Base-by-base conservation (phyloP, 2,329 filamentous ascomycete species). In the Beauveria brongniartii region DNA sequence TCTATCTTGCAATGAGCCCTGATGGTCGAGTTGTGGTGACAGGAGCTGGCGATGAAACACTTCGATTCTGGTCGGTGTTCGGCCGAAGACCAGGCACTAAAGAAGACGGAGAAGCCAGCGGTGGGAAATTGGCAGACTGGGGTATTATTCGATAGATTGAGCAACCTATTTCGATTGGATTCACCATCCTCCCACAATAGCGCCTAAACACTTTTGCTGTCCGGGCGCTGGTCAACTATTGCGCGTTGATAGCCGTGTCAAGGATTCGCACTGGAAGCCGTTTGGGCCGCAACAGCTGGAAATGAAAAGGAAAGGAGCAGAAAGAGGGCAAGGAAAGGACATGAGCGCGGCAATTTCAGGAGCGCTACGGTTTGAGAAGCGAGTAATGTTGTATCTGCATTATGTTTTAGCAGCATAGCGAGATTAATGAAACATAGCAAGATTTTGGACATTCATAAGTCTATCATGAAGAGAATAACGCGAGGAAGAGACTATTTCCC, bases 21-120 rank as follows among this genome's bases (percentile, higher is more conserved):
- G 93, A 97, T 70, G 94, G 94, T 20, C 86, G 92, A 67, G 90
- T 91, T 3, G 90, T 99, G 22, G 94, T 97, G 14, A 99, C 94
- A 0, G 94, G 94, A 26, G 94, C 94, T 4, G 94, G 94, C 18
- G 94, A 99, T 66, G 94, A 99, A 77, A 99, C 94, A 0, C 75
- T 99, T 55, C 81, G 94, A 48, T 99, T 99, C 76, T 99, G 94
- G 94, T 94, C 94, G 62, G 89, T 94, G 2, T 99, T 99, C 76
- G 91, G 90, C 63, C 88, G 89, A 70, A 88, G 91, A 69, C 86
- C 89, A 30, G 87, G 88, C 28, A 81, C 84, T 63, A 82, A 87
- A 64, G 87, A 89, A 62, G 87, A 89, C 48, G 86, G 87, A 66
- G 83, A 86, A 61, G 76, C 74, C 46, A 77, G 82, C 14, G 78